Evolutionary conservation across 148 eudicot species (phyloP).

Genomic region (Cornus suecica): DNA sequence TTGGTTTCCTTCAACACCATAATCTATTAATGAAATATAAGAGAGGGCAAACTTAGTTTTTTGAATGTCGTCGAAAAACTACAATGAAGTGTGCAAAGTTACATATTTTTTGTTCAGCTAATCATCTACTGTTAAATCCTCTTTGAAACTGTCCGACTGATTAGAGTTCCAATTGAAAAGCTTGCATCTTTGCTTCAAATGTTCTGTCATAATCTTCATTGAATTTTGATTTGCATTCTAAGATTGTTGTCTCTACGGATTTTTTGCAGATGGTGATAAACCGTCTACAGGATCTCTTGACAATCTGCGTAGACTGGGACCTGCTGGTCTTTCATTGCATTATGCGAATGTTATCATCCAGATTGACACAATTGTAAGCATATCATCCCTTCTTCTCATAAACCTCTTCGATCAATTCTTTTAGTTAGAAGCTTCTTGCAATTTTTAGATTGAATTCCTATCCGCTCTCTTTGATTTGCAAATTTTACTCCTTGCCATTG

Average conservation of each 20-base stretch:
- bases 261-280: slow-evolving; percentile 29
- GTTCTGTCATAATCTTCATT: not conserved
- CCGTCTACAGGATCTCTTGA: slow-evolving; percentile 19
- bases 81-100: not conserved
- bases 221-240: not conserved
- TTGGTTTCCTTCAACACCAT: no score
- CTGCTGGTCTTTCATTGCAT: slow-evolving; percentile 63
- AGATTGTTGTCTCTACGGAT: slow-evolving; percentile 3
- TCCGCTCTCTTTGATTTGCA: no score
- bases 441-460: no score
- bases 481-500: not conserved
- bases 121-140: not conserved
- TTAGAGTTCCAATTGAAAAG: not conserved
- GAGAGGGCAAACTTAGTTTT: not conserved
- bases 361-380: slow-evolving; percentile 62
- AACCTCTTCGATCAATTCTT: not conserved
- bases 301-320: slow-evolving; percentile 41
- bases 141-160: not conserved
- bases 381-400: not conserved
- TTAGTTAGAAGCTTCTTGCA: no score
- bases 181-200: not conserved
- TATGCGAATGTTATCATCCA: slow-evolving; percentile 64
- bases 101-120: not conserved
- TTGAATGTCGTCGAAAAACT: not conserved
- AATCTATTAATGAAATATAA: no score